Conservation (phyloP, 1,139 yeast species). For the Yamadazyma spencermartinsiae region DNA sequence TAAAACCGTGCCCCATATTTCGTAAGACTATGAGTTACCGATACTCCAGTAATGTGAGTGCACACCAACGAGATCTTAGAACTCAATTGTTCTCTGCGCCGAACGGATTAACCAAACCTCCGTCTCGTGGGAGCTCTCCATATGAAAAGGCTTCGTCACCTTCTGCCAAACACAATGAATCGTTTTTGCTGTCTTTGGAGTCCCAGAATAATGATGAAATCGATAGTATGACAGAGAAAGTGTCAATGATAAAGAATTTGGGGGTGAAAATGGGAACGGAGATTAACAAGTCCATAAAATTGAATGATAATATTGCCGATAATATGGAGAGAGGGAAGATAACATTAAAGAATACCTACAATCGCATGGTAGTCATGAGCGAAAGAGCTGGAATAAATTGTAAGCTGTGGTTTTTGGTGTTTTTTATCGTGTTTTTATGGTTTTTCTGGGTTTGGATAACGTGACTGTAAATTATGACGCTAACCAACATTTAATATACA, state of each 20-base stretch:
- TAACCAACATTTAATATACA: too few relatives aligned
- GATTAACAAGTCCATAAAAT: conserved; percentile 68
- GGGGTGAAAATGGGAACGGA: conserved; percentile 82
- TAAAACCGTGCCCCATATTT: too few relatives aligned
- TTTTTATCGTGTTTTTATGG: conserved; percentile 58
- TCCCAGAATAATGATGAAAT: conserved; percentile 82
- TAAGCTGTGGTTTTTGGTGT: conserved; percentile 74
- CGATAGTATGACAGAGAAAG: conserved; percentile 67
- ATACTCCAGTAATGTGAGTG: conserved; percentile 37
- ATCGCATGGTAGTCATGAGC: conserved; percentile 78
- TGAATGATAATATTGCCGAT: conserved; percentile 58
- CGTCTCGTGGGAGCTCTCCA: conserved; percentile 39
- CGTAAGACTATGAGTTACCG: conserved; percentile 33
- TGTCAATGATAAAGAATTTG: conserved; percentile 66
- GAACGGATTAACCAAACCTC: conserved; percentile 26
- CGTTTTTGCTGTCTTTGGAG: conserved; percentile 71
- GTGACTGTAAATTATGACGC: too few relatives aligned
- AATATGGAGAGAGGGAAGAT: conserved; percentile 43
- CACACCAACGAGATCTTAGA: conserved; percentile 48
- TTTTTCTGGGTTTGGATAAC: conserved; percentile 83
- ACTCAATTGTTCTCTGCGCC: conserved; percentile 45
- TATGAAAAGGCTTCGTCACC: conserved; percentile 42
- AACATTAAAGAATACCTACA: conserved; percentile 64
- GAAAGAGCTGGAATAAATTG: conserved; percentile 78
- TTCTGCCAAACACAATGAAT: conserved; percentile 49